Percentiles rank a stretch among this genome's conserved stretches.
Evolutionary conservation across 805 yeast genomes (phyloP).

Genomic region (Komagataella ulmi): DNA sequence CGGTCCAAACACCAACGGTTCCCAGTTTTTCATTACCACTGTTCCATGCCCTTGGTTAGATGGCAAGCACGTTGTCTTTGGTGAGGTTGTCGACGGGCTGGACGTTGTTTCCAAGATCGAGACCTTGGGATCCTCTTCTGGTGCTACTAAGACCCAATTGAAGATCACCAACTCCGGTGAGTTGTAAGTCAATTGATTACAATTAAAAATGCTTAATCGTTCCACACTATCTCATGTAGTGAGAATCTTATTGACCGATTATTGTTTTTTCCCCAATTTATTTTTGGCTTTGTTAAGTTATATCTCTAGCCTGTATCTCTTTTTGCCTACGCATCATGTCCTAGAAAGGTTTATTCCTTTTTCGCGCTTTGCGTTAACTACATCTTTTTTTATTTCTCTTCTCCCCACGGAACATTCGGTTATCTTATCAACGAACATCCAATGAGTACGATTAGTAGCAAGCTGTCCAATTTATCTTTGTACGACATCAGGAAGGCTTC

Average conservation of each 20-base stretch:
- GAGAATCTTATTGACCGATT: background rate
- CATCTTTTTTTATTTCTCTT: background rate
- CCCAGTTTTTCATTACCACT: conserved; percentile 94
- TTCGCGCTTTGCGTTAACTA: background rate
- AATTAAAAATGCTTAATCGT: background rate
- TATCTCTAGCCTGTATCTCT: background rate
- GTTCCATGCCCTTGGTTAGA: conserved; percentile 82
- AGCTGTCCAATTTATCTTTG: conserved; percentile 6
- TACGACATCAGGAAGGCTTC: conserved; percentile 16
- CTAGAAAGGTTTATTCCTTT: background rate
- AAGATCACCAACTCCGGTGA: conserved; percentile 46
- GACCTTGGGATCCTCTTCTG: conserved; percentile 36
- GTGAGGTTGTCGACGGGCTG: conserved; percentile 77
- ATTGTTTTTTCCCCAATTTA: background rate
- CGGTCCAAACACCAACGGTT: conserved; percentile 96
- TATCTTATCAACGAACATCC: background rate
- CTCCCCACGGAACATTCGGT: background rate
- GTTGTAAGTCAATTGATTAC: conserved; percentile 19
- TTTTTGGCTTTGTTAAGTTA: background rate
- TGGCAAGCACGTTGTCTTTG: conserved; percentile 91
- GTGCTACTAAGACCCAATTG: conserved; percentile 33
- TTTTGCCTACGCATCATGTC: background rate
- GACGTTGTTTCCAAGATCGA: conserved; percentile 83
- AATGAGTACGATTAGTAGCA: background rate
- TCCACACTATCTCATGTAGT: background rate